Base-by-base conservation (phyloP, 768 basidiomycete species). In the Termitomyces bulborhizus region DNA sequence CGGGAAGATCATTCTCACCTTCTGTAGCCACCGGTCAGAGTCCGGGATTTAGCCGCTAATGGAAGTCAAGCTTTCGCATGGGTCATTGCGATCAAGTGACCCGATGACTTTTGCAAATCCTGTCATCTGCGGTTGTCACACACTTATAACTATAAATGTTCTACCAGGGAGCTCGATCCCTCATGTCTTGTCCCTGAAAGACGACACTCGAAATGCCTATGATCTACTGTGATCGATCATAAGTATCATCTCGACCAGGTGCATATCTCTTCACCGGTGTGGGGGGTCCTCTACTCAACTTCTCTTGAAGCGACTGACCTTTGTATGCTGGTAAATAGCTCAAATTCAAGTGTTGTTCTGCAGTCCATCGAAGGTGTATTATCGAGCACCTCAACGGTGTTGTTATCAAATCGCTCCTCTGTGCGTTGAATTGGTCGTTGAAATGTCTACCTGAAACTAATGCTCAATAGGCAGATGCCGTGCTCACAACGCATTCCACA, bases 21-120 rank as follows among this genome's bases (percentile, higher is more conserved):
- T 15, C 3, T 46, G 29, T 41, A 34, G 31, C 43, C 31, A 18
- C 40, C 57, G 60, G 60, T 29, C 44, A 47, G 32, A 56, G 46
- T 41, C 53, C 60, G 57, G 60, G 27, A 58, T 51, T 9, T 31
- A 39, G 31, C 46, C 49, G 39, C 26, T 27, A 40, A n/a, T 52
- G 52, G 59, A 57, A 44, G 54, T 41, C 47, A 41, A 51, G 32
- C 56, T 61, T 60, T 47, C 56, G 60, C 49, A 64, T 67, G 65
- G 63, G 59, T 60, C 63, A 59, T 49, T 58, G 54, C 51, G 56
- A 66, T 71, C 70, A 70, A 71, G 63, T 72, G 71, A 70, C 68
- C 60, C 60, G 39, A 57, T 41, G 47, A 49, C 61, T 55, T 54
- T 55, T 62, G 54, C 57, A 57, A 59, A 62, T 62, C 62, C 60